Conservation (phyloP, 108 stramenopile species). For the Phaeodactylum tricornutum region DNA sequence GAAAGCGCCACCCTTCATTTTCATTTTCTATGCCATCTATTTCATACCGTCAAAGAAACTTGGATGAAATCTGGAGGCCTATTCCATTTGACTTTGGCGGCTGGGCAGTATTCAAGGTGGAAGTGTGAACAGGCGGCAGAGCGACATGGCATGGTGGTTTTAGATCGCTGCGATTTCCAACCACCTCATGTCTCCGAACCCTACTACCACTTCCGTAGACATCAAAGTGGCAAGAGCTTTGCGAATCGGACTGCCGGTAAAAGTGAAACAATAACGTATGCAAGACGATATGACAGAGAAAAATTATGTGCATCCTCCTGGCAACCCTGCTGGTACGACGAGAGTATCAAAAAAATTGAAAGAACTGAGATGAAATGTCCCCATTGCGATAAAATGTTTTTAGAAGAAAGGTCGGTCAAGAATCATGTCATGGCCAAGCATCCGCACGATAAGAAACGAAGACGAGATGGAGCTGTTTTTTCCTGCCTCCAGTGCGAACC, state of each 20-base stretch:
- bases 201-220: slow-evolving; percentile 56
- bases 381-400: slow-evolving; percentile 51
- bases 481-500: not conserved
- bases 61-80: slow-evolving; percentile 47
- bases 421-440: slow-evolving; percentile 43
- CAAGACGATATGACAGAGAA: not conserved
- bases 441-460: too few relatives aligned
- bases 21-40: slow-evolving; percentile 69
- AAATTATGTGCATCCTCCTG: too few relatives aligned
- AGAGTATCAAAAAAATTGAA: too few relatives aligned
- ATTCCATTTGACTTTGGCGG: slow-evolving; percentile 58
- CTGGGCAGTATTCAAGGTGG: slow-evolving; percentile 70
- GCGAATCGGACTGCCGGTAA: slow-evolving; percentile 32
- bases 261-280: slow-evolving; percentile 58
- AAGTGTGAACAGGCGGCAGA: slow-evolving; percentile 41
- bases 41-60: slow-evolving; percentile 33
- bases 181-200: slow-evolving; percentile 23
- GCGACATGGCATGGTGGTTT: slow-evolving; percentile 42
- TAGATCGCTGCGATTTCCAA: slow-evolving; percentile 35
- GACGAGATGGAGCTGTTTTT: slow-evolving; percentile 5
- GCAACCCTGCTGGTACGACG: too few relatives aligned
- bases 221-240: slow-evolving; percentile 81
- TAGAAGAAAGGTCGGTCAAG: slow-evolving; percentile 54
- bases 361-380: too few relatives aligned
- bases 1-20: slow-evolving; percentile 64